Conservation (phyloP, 1,284 basidiomycete species). For the Tilletia caries region DNA sequence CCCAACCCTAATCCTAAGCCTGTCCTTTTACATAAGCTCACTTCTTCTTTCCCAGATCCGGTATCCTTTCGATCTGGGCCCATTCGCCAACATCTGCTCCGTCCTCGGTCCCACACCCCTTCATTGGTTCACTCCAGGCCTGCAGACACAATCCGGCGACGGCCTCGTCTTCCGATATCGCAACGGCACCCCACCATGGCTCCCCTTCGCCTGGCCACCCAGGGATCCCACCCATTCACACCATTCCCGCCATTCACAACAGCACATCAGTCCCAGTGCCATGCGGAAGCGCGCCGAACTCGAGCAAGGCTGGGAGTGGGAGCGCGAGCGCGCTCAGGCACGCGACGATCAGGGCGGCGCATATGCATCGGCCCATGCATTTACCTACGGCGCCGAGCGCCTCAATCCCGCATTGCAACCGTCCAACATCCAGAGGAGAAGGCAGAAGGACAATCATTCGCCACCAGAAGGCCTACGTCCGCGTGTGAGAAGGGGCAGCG, state of each 20-base stretch:
- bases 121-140: conserved; percentile 4
- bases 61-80: neutral
- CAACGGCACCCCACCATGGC: neutral
- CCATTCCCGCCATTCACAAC: neutral
- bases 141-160: neutral
- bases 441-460: neutral
- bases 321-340: neutral
- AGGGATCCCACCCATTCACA: neutral
- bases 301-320: conserved; percentile 3
- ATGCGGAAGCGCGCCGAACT: neutral
- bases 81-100: conserved; percentile 1
- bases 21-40: no score
- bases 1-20: no score
- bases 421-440: neutral
- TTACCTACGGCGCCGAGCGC: conserved; percentile 7
- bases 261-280: neutral
- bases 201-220: conserved; percentile 3
- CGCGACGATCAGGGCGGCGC: neutral
- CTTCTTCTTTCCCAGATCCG: neutral
- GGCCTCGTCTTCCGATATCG: conserved; percentile 2
- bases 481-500: neutral
- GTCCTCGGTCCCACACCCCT: conserved; percentile 11
- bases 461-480: neutral
- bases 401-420: neutral
- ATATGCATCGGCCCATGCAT: conserved; percentile 5